Conservation (phyloP, 352 stramenopile genomes). For the Phytophthora aleatoria region DNA sequence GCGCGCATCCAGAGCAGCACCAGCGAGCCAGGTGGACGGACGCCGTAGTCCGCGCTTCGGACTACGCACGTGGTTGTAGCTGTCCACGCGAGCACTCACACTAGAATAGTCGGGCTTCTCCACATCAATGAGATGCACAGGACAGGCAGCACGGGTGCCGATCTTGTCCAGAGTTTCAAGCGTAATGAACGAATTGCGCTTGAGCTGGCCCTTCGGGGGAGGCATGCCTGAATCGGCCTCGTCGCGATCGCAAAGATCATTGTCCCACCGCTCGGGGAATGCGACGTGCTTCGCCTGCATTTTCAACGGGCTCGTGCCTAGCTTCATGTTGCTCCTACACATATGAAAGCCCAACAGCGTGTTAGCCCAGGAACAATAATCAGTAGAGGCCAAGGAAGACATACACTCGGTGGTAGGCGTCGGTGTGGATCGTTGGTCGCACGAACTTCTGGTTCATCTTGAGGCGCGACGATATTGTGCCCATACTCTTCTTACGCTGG, state of each 20-base stretch:
- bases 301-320: constrained; percentile 61
- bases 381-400: constrained; percentile 12
- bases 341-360: not conserved
- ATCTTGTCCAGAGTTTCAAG: constrained; percentile 83
- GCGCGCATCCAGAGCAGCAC: constrained; percentile 31
- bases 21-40: constrained; percentile 59
- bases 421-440: constrained; percentile 63
- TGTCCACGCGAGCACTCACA: constrained; percentile 58
- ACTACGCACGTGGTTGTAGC: constrained; percentile 60
- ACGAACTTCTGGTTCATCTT: constrained; percentile 74
- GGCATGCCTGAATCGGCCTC: constrained; percentile 60
- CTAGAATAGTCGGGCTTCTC: constrained; percentile 61
- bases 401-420: constrained; percentile 74
- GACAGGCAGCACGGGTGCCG: constrained; percentile 69
- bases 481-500: constrained; percentile 58
- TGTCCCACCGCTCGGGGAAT: constrained; percentile 44
- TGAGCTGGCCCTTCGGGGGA: constrained; percentile 57
- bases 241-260: constrained; percentile 25
- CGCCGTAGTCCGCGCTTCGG: constrained; percentile 53
- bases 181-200: constrained; percentile 50
- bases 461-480: constrained; percentile 65
- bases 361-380: constrained; percentile 3
- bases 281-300: constrained; percentile 51
- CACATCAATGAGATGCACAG: constrained; percentile 68
- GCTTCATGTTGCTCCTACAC: constrained; percentile 73